Evolutionary conservation across 129 eudicot genomes (phyloP), one percentile per base, ranked within the genome.

Genomic region (Silybum marianum): DNA sequence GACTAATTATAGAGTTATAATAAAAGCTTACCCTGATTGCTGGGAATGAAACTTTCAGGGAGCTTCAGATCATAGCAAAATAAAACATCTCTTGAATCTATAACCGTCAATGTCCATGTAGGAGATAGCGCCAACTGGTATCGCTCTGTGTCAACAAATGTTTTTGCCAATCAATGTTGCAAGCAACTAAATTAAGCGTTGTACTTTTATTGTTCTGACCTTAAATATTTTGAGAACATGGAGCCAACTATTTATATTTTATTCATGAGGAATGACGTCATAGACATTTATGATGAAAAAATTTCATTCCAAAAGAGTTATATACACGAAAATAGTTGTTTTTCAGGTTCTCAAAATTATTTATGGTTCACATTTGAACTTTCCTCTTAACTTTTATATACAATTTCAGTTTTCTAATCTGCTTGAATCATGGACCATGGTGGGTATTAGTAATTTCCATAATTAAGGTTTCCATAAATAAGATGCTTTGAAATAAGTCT

Each of bases 61-160:
- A 94, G 96, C 85, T 94, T 92, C 75, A 94, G 71, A 87, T 94
- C 98, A 60, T 94, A 92, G 76, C 98, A 94, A 72, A 94, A 94
- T 23, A 94, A 88, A 89, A 94, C 98, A 86, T 94, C 98, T 85
- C 87, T 94, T 94, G 85, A 85, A 92, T 88, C 98, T 90, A 69
- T 83, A 86, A 48, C 92, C 94, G 7, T 92, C 88, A 67, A 94
- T 94, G 83, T 94, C 96, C 92, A 83, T 78, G 90, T 90, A 94
- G 9, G 97, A 91, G 65, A 94, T 92, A 32, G 86, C 96, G 3
- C 97, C 96, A 62, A 94, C 97, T 48, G 98, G 91, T 81, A 78
- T 87, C 5, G 95, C 96, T 71, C 96, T 91, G 87, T 90, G 87
- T 63, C 36, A 32, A 67, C 58, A 81, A 19, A 60, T 76, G 54